A percentile compares a stretch with the other conserved stretches of the same genome.
phyloP scores from a whole-genome alignment of 1,284 basidiomycete genomes.

The Trametes pubescens region DNA sequence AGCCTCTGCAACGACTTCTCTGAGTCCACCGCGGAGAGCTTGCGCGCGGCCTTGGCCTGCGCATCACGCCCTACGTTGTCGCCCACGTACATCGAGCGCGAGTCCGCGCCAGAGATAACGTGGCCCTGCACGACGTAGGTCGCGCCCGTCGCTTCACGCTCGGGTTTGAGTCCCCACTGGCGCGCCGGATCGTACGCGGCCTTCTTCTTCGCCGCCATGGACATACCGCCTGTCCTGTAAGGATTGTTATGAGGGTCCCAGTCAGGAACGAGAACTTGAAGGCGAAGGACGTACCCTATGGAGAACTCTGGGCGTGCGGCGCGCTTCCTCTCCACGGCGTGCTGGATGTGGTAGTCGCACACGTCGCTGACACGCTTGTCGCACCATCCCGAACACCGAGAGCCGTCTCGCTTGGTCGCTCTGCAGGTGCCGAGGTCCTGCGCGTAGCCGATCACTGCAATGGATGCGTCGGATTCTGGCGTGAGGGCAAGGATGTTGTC shows the following conservation, averaged over 20 bases:
- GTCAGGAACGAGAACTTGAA: constrained; percentile 1
- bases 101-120: constrained; percentile 57
- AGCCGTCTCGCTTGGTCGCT: constrained; percentile 81
- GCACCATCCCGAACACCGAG: constrained; percentile 85
- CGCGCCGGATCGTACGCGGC: constrained; percentile 68
- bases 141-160: constrained; percentile 54
- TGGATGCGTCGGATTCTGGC: constrained; percentile 81
- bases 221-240: constrained; percentile 74
- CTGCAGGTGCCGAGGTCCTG: constrained; percentile 87
- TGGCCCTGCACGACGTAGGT: constrained; percentile 86
- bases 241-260: constrained; percentile 7
- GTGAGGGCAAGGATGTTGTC: constrained; percentile 89
- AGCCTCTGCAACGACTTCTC: constrained; percentile 68
- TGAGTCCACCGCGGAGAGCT: constrained; percentile 61
- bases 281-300: constrained; percentile 58
- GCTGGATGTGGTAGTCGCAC: constrained; percentile 91
- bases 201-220: constrained; percentile 57
- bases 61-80: constrained; percentile 80
- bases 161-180: constrained; percentile 77
- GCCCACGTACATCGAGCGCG: constrained; percentile 56
- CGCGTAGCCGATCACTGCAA: constrained; percentile 87
- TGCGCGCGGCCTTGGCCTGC: constrained; percentile 74
- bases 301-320: constrained; percentile 86
- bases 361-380: constrained; percentile 84
- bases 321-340: constrained; percentile 78